These are phyloP conservation scores for Boletus coccyginus DNA, from an alignment of 768 basidiomycete genomes.

Conservation along the genomic window DNA sequence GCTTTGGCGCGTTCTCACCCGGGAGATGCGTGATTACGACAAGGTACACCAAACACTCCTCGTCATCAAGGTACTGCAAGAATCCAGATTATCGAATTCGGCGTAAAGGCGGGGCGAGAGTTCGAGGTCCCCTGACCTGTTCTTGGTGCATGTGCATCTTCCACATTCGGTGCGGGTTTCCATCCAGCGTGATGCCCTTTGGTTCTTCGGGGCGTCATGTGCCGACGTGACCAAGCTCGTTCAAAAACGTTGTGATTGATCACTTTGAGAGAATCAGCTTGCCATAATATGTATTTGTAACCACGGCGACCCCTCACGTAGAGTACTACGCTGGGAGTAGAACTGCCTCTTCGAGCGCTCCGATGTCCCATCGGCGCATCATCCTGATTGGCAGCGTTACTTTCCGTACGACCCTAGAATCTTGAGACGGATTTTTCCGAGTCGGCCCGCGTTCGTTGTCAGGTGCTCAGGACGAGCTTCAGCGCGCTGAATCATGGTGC, in stretches of 20 bases:
- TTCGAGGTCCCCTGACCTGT: background rate
- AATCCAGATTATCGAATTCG: background rate
- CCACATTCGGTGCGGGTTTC: background rate
- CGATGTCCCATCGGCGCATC: background rate
- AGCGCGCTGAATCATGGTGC: background rate
- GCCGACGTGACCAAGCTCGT: background rate
- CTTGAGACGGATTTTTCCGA: conserved; percentile 2
- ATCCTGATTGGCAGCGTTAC: background rate
- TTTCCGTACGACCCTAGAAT: background rate
- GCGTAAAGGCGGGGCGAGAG: background rate
- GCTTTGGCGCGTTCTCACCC: background rate
- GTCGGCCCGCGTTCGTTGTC: background rate
- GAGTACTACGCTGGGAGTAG: background rate
- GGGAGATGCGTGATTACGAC: background rate
- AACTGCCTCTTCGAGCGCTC: background rate
- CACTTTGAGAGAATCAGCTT: conserved; percentile 2
- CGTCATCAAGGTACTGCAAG: background rate
- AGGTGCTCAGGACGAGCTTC: background rate
- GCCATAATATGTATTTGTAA: conserved; percentile 12
- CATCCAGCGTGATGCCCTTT: background rate
- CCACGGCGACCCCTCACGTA: conserved; percentile 5
- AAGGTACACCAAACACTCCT: background rate
- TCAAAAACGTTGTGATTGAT: background rate
- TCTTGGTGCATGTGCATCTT: background rate
- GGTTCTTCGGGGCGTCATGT: background rate